Evolutionary conservation across 2,329 filamentous ascomycete genomes (phyloP).

Genomic region (Dactylellina sp.): DNA sequence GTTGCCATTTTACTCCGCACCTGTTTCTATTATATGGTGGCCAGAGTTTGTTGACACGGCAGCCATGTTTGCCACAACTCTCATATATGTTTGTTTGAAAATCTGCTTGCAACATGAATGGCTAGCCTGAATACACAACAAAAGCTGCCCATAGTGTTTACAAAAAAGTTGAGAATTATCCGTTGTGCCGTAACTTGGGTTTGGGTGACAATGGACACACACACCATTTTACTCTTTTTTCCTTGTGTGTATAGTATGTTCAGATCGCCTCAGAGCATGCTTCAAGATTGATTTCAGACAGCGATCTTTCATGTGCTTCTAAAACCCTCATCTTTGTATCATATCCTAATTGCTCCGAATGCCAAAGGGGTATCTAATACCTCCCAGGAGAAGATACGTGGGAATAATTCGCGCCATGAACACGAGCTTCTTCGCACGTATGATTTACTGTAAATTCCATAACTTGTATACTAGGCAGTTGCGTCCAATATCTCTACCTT

Average conservation of each 20-base stretch:
- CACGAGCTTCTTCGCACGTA: too few species aligned
- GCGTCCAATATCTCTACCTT: too few species aligned
- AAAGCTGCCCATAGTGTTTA: constrained; percentile 4
- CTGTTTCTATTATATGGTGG: constrained; percentile 16
- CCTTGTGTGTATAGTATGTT: background rate
- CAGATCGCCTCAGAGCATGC: constrained; percentile 19
- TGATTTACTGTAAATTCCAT: too few species aligned
- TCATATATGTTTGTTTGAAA: constrained; percentile 5
- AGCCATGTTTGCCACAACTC: constrained; percentile 17
- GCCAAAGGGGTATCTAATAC: background rate
- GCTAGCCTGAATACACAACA: constrained; percentile 1
- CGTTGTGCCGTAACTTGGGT: background rate
- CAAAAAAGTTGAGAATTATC: constrained; percentile 13
- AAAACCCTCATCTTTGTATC: constrained; percentile 13
- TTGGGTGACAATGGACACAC: background rate
- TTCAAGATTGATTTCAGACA: constrained; percentile 20
- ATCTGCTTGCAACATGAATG: constrained; percentile 23
- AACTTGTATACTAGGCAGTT: too few species aligned
- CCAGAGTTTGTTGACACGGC: background rate
- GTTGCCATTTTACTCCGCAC: background rate
- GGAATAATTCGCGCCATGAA: background rate
- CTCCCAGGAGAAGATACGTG: background rate
- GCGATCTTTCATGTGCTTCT: constrained; percentile 20
- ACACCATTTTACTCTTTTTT: background rate
- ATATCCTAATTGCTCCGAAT: constrained; percentile 2